These are phyloP conservation scores for Lachancea waltii DNA, from an alignment of 805 yeast genomes.

Conservation along the genomic window DNA sequence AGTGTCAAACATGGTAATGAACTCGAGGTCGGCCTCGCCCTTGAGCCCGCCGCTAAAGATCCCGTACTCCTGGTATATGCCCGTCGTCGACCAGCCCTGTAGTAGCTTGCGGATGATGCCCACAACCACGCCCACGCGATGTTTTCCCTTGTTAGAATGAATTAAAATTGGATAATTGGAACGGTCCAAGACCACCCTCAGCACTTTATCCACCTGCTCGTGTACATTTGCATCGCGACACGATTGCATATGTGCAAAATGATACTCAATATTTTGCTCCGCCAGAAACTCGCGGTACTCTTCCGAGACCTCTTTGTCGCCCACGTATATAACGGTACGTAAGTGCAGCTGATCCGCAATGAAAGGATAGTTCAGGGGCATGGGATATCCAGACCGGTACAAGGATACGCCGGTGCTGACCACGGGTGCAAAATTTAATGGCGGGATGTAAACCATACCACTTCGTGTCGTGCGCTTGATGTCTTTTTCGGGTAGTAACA, in stretches of 20 bases:
- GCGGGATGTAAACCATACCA: conserved; percentile 58
- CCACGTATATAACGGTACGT: conserved; percentile 74
- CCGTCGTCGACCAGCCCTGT: conserved; percentile 91
- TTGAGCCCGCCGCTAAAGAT: conserved; percentile 83
- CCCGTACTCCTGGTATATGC: conserved; percentile 89
- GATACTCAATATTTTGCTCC: conserved; percentile 45
- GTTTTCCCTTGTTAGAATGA: conserved; percentile 97
- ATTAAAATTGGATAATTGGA: conserved; percentile 81
- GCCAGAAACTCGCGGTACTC: conserved; percentile 69
- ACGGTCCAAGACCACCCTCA: conserved; percentile 49
- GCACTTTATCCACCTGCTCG: conserved; percentile 48
- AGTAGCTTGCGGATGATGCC: conserved; percentile 79
- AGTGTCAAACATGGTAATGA: conserved; percentile 77
- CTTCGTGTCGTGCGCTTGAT: not conserved
- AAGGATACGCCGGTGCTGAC: conserved; percentile 59
- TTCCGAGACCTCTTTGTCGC: conserved; percentile 51
- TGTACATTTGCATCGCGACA: conserved; percentile 71
- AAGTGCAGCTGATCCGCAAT: conserved; percentile 55
- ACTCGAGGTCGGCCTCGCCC: conserved; percentile 86
- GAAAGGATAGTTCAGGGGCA: conserved; percentile 77
- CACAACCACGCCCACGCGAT: conserved; percentile 88
- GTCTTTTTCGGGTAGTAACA: too few species aligned
- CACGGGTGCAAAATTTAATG: conserved; percentile 82
- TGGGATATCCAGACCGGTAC: conserved; percentile 91
- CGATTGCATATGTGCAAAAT: conserved; percentile 58